Evolutionary conservation across 495 filamentous ascomycete genomes (phyloP), one percentile per base, ranked within the genome.

Genomic region (Penicillium dipodomyicola): DNA sequence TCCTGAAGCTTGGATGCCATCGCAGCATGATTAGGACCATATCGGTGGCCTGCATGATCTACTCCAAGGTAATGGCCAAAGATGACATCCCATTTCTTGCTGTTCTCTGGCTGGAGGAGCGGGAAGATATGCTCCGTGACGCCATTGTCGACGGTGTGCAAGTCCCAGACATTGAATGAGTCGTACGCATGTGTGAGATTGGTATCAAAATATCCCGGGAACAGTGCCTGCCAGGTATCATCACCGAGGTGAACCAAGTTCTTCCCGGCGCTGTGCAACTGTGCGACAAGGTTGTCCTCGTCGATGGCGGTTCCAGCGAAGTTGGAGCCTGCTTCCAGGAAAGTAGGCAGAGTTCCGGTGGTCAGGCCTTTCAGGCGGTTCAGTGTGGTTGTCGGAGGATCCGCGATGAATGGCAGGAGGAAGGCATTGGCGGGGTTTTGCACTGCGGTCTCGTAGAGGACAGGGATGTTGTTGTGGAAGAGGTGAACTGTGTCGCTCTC

Each of bases 251-350:
- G 96, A 25, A 92, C 95, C 47, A 97, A 80, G 57, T 80, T 87
- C 77, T 91, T 95, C 11, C 91, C 91, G 14, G 87, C 85, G 49
- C 84, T 77, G 54, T 82, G 84, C 61, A 97, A 69, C 68, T 97
- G 94, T 63, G 86, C 87, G 27, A 98, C 78, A 41, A 98, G 64
- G 61, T 97, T 98, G 68, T 98, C 94, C 73, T 98, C 94, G 51
- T 97, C 91, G 65, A 98, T 96, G n/a, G 91, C 89, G 17, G 89
- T 95, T 6, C 94, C 94, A 6, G 92, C 90, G 67, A 98, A 98
- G 71, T 93, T 97, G 22, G 90, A 95, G 4, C 94, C 94, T 12
- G 87, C 82, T 70, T 98, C 94, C 29, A 97, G 78, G 67, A 98
- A 97, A 4, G 94, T 96, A 14, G 94, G 94, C 54, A 98, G 71